Base-by-base conservation (phyloP, 192 early-diverging fungal species). In the Polychytrium aggregatum region DNA sequence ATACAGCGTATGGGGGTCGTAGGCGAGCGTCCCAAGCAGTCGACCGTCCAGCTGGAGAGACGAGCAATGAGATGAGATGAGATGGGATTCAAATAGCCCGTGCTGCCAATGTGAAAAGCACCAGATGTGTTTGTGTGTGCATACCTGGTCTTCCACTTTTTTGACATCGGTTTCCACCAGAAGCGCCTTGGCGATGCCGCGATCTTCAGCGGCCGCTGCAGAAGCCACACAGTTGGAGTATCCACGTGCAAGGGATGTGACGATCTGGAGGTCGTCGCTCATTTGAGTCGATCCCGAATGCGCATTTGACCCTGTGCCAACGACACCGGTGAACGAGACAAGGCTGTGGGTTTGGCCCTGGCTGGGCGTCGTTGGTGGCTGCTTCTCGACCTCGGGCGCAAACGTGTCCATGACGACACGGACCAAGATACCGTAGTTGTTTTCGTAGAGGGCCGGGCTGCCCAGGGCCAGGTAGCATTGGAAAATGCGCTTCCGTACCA, bases 381-480 rank as follows among this genome's bases (percentile, higher is more conserved):
- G 51, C 36, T 65, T 65, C n/a, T 76, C 74, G 16, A 59, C 57
- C 49, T 76, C 71, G 8, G 65, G 65, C 8, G 70, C 63, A 62
- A 76, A 71, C 22, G 56, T 45, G 33, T 71, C 62, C 1, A 71
- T 27, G 1, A 65, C 30, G 2, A 49, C 44, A 13, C 60, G 56
- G 1, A 71, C 31, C 16, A 76, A 51, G 11, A 60, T 39, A 2
- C 56, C 52, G 46, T 50, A 66, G 26, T 41, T 65, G 18, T 48
- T 49, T 33, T 76, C 79, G 8, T 75, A 81, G 0, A 76, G 44
- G 14, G 71, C 57, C 5, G 74, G 58, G 20, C 71, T 62, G 47
- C 78, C 67, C 0, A 78, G 63, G 0, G 71, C 64, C 50, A 34
- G 49, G 53, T 82, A 90, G 41, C 87, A 90, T 55, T 79, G 60